Base-by-base conservation (phyloP, 345 rosid genomes). In the Gossypium longicalyx region DNA sequence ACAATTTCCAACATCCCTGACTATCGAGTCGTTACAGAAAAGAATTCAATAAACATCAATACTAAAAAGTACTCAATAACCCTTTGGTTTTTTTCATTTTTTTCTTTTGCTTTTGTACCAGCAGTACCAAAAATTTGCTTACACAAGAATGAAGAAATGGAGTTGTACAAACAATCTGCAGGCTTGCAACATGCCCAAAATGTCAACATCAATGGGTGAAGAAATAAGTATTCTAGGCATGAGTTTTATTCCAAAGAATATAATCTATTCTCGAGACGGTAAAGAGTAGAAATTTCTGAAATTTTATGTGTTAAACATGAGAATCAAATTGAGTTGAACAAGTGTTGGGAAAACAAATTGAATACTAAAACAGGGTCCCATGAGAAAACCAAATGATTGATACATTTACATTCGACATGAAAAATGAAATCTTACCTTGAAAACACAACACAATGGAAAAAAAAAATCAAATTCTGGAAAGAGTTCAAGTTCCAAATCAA, bases 81-180 rank as follows among this genome's bases (percentile, higher is more conserved):
- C 74, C 67, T 71, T 38, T 71, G 38, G 4, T 34, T 34, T 29
- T 29, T 29, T 29, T 71, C 4, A 3, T 29, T 29, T 29, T 29
- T 34, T 34, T 34, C 6, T 59, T 77, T 64, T 67, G 74, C 73
- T 69, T 81, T 52, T 75, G 53, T 62, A 66, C 59, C 62, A 76
- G 72, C 81, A 75, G 86, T 82, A 82, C 82, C 84, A 85, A 84
- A 86, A 86, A 45, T 83, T 82, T 89, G 52, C 72, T 82, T 87
- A 85, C 89, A 90, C 86, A 85, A 89, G 93, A 91, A 93, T 90
- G 84, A 90, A 90, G 91, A 88, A 83, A 87, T 87, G 87, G 83
- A 67, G 77, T 97, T 93, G 89, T 89, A 88, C 94, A 89, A 78
- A 83, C 81, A 87, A 83, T 82, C 79, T 82, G 83, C 83, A 80